These are phyloP conservation scores for Quercus phellos DNA, from an alignment of 331 rosid genomes.

Conservation along the genomic window DNA sequence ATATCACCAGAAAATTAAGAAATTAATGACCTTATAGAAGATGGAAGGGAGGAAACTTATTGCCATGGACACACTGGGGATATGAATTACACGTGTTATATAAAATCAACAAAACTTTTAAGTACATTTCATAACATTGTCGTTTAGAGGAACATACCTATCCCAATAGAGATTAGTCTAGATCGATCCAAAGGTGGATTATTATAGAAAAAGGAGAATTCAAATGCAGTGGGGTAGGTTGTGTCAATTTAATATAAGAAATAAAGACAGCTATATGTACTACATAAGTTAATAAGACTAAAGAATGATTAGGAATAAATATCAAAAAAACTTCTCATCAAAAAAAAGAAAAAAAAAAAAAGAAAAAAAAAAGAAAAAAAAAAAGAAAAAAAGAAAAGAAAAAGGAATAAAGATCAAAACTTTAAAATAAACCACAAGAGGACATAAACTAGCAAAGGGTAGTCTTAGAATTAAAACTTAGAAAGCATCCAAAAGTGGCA, in stretches of 20 bases:
- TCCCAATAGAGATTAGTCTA: too few relatives aligned
- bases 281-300: neutral
- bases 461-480: neutral
- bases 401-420: neutral
- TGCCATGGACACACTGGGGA: neutral
- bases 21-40: neutral
- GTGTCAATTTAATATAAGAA: neutral
- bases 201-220: neutral
- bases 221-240: neutral
- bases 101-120: too few relatives aligned
- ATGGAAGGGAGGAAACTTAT: neutral
- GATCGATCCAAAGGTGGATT: too few relatives aligned
- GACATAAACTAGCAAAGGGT: neutral
- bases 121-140: too few relatives aligned
- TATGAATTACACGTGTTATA: neutral
- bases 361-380: too few relatives aligned
- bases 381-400: too few relatives aligned
- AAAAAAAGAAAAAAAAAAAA: too few relatives aligned
- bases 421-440: neutral
- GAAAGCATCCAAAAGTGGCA: constrained; percentile 21
- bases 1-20: neutral
- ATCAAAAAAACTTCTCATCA: neutral
- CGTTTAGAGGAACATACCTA: too few relatives aligned
- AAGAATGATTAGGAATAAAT: neutral
- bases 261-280: neutral